These are phyloP conservation scores for Fusarium tricinctum DNA, from an alignment of 2,329 filamentous ascomycete species.

Conservation along the genomic window DNA sequence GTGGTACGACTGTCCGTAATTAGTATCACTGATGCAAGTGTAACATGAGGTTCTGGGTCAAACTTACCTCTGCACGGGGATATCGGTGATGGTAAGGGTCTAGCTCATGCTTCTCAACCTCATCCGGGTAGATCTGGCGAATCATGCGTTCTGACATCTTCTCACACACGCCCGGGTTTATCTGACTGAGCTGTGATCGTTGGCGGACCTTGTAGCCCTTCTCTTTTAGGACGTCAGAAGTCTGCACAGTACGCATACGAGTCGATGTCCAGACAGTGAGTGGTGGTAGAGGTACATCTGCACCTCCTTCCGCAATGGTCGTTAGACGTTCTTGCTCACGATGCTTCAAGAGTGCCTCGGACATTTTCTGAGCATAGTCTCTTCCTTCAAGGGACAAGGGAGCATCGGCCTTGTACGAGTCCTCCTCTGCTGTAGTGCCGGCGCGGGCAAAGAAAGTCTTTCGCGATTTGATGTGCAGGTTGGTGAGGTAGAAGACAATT, in stretches of 20 bases:
- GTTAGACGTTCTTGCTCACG: slow-evolving; percentile 83
- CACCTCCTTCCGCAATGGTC: slow-evolving; percentile 76
- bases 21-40: slow-evolving; percentile 3
- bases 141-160: slow-evolving; percentile 90
- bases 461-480: slow-evolving; percentile 94
- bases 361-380: slow-evolving; percentile 88
- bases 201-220: slow-evolving; percentile 89
- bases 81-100: slow-evolving; percentile 98
- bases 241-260: slow-evolving; percentile 89
- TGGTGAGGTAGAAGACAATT: slow-evolving; percentile 98
- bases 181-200: slow-evolving; percentile 94
- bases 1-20: slow-evolving; percentile 82
- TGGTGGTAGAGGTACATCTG: slow-evolving; percentile 78
- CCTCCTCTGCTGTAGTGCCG: slow-evolving; percentile 87
- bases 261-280: slow-evolving; percentile 97
- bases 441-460: slow-evolving; percentile 94
- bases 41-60: not conserved
- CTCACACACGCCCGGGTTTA: slow-evolving; percentile 96
- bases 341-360: slow-evolving; percentile 84
- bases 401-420: slow-evolving; percentile 92
- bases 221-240: slow-evolving; percentile 82
- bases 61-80: slow-evolving; percentile 84
- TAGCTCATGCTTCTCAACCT: slow-evolving; percentile 90
- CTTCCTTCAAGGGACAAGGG: slow-evolving; percentile 83
- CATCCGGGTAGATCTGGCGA: slow-evolving; percentile 85